phyloP scores from a whole-genome alignment of 2,329 filamentous ascomycete species.

The Venturia nashicola region DNA sequence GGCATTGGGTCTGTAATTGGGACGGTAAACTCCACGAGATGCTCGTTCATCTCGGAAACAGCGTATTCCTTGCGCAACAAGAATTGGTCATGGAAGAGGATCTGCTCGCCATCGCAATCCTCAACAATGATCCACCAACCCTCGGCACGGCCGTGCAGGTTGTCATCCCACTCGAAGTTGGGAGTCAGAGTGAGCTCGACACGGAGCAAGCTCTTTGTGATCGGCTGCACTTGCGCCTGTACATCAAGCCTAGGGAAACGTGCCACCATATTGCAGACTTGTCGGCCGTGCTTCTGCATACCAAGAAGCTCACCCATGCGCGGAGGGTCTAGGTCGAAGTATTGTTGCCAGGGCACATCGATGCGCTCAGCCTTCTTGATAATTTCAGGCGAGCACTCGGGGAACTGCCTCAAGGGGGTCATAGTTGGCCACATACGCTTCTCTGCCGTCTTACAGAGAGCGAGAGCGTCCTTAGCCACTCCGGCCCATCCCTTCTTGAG shows the following conservation, averaged over 20 bases:
- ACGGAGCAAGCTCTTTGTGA: conserved; percentile 89
- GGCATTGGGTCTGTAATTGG: conserved; percentile 96
- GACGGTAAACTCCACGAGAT: conserved; percentile 90
- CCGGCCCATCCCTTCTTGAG: conserved; percentile 92
- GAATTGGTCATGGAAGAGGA: conserved; percentile 90
- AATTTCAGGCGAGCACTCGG: conserved; percentile 68
- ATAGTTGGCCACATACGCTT: conserved; percentile 99
- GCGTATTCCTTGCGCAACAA: conserved; percentile 84
- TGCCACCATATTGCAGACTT: conserved; percentile 73
- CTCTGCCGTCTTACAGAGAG: conserved; percentile 98
- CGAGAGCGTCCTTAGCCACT: conserved; percentile 81
- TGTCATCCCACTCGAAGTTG: conserved; percentile 91
- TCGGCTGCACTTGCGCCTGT: conserved; percentile 84
- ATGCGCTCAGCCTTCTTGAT: conserved; percentile 88
- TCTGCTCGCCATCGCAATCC: conserved; percentile 93
- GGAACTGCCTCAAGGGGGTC: conserved; percentile 88
- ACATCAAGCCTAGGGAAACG: conserved; percentile 92
- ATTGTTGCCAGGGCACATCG: conserved; percentile 83
- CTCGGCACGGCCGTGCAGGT: conserved; percentile 75
- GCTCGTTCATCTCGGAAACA: conserved; percentile 62
- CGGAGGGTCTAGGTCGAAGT: conserved; percentile 92
- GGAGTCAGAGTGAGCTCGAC: conserved; percentile 85
- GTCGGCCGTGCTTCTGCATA: conserved; percentile 74
- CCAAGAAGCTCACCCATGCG: conserved; percentile 95
- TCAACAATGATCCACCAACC: conserved; percentile 96